A percentile compares a stretch with the other conserved stretches of the same genome.
phyloP scores from a whole-genome alignment of 306 rosid species.

The Quercus alba region DNA sequence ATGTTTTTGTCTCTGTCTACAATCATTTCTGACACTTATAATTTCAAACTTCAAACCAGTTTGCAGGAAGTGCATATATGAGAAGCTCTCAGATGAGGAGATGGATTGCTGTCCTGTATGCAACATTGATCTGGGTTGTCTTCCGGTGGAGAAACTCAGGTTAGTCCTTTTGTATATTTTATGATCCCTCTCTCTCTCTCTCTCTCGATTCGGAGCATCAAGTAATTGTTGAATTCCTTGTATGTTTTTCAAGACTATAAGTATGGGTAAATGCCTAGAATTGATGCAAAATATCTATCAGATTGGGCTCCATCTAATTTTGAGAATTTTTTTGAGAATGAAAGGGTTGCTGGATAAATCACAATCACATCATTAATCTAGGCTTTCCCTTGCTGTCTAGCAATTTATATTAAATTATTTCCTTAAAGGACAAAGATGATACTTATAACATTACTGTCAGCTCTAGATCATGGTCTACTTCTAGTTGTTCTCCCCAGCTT shows the following conservation, averaged over 20 bases:
- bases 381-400: not conserved
- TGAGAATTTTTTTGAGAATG: not conserved
- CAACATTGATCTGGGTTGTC: constrained; percentile 80
- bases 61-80: constrained; percentile 90
- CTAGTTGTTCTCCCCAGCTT: not conserved
- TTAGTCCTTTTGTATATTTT: constrained; percentile 17
- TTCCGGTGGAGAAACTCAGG: constrained; percentile 94
- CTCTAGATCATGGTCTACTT: not conserved
- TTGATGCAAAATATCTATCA: not conserved
- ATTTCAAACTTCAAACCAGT: constrained; percentile 48
- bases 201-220: not conserved
- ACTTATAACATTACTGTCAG: not conserved
- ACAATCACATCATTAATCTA: not conserved
- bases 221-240: not conserved
- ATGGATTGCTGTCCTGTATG: constrained; percentile 83
- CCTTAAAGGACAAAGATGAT: not conserved
- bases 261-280: not conserved
- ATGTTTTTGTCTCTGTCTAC: not conserved
- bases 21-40: constrained; percentile 22
- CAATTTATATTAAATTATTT: not conserved
- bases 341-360: not conserved
- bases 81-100: constrained; percentile 85
- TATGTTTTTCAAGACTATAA: not conserved
- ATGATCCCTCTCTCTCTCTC: not conserved
- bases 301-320: not conserved